Evolutionary conservation across 106 monocot species (phyloP), one percentile per base, ranked within the genome.

Genomic region (Dendrobium catenatum): DNA sequence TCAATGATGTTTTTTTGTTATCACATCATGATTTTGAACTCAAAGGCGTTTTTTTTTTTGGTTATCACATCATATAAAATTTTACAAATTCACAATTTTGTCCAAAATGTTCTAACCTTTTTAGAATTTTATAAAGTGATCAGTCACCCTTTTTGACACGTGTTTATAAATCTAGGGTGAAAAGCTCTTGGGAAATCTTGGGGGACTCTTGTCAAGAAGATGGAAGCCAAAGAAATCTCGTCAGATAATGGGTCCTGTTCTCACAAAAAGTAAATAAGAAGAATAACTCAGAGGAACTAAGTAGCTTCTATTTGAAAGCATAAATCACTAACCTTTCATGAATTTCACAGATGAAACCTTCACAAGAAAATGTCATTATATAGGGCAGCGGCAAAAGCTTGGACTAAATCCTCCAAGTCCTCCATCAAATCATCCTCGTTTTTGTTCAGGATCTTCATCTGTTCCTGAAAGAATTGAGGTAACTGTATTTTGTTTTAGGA

Each of bases 161-260:
- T 37, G 37, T 2, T 40, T 56, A 51, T 78, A 1, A 42, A 77
- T 81, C 80, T 80, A 93, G 93, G 84, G 93, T 72, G 93, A 93
- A 77, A 88, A 90, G 82, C 88, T 93, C 81, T 72, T 93, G 84
- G 90, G 88, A 59, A 93, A 88, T 85, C 93, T 93, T 51, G 93
- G 93, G 5, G 90, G 93, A 17, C 77, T 93, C 17, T 93, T 93
- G 46, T 90, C 93, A 7, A 93, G 85, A 84, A 89, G 78, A 22
- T 93, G 93, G 93, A 93, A 90, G 82, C 93, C 93, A 29, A 90
- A 90, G 83, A 93, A 85, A 84, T 82, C 54, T 54, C 86, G 83
- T 19, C 49, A 80, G 58, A 88, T 93, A 40, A 93, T 88, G 83
- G 93, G 93, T 10, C 93, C 93, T 46, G 64, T 82, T 44, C 6